Evolutionary conservation across 2,329 filamentous ascomycete genomes (phyloP), one percentile per base, ranked within the genome.

Genomic region (Nannizzia gypsea): DNA sequence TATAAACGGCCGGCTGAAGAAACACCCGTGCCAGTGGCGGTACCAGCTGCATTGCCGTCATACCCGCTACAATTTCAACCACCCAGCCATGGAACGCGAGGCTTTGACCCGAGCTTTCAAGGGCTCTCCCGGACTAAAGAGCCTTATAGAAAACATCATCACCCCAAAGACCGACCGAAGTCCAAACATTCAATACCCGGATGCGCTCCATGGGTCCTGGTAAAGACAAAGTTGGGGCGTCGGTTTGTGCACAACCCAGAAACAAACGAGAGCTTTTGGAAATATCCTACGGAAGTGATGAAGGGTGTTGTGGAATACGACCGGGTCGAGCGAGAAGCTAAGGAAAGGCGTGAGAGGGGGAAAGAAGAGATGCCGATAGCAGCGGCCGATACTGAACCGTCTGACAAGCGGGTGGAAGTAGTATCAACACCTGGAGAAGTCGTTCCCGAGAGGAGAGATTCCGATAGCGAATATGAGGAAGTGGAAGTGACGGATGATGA

Each of bases 221-320:
- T 99, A n/a, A 89, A 87, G 70, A 99, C 93, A 0, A 96, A 90
- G 70, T 84, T 92, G 63, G 89, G 89, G 22, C 81, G 93, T 60
- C 83, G 91, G 58, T 99, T 99, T 69, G 90, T 91, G 1, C 89
- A 95, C 76, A 96, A 99, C 66, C 83, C 85, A 0, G 81, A 82
- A 59, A 96, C 92, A 65, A 88, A 92, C 40, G 81, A 90, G 65
- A 97, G 91, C 72, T 90, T 90, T 72, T 99, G 95, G 93, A 90
- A 90, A 68, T 93, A 96, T 67, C 93, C 93, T 0, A 83, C 89
- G 59, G 86, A 93, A 70, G 80, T 99, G 38, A 86, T 91, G 80
- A 85, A 87, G 62, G 90, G 84, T 0, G 82, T 86, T 1, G 70
- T 82, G 3, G 82, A 84, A 13, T 88, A 93, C 59, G 84, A 87